Percentiles rank a stretch among this genome's conserved stretches.
Evolutionary conservation across 2,329 filamentous ascomycete species (phyloP).

Genomic region (Fusarium annulatum): DNA sequence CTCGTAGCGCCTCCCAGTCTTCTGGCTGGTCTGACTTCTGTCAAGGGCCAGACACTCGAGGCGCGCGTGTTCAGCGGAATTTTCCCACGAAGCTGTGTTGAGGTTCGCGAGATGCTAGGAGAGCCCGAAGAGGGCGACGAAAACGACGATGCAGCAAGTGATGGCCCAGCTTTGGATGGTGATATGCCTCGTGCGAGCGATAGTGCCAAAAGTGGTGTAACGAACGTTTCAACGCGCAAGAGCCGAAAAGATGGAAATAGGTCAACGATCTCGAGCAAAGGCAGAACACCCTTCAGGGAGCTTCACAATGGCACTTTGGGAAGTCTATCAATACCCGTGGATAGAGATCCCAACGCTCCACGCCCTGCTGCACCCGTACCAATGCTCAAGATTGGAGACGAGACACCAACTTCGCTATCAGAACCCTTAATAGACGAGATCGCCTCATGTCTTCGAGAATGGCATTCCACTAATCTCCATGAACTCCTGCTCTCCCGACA

Average conservation of each 20-base stretch:
- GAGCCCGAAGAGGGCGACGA: slow-evolving; percentile 70
- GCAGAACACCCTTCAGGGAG: slow-evolving; percentile 50
- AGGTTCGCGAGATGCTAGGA: slow-evolving; percentile 91
- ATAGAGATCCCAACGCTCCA: slow-evolving; percentile 73
- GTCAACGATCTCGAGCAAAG: slow-evolving; percentile 36
- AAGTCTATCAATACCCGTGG: slow-evolving; percentile 59
- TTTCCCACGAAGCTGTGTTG: slow-evolving; percentile 93
- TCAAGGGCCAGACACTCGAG: slow-evolving; percentile 92
- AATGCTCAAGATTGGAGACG: slow-evolving; percentile 97
- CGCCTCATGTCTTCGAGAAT: slow-evolving; percentile 94
- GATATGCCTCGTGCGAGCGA: slow-evolving; percentile 54
- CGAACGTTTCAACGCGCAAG: slow-evolving; percentile 50
- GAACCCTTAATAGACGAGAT: slow-evolving; percentile 98
- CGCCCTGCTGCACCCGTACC: slow-evolving; percentile 93
- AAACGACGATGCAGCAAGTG: slow-evolving; percentile 52
- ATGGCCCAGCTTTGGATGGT: slow-evolving; percentile 44
- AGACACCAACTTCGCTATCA: slow-evolving; percentile 87
- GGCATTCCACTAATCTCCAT: slow-evolving; percentile 97
- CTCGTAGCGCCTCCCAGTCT: slow-evolving; percentile 93
- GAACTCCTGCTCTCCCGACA: slow-evolving; percentile 85
- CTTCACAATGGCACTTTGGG: slow-evolving; percentile 55
- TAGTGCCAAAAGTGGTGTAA: slow-evolving; percentile 66
- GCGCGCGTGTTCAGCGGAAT: slow-evolving; percentile 98
- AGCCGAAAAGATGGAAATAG: slow-evolving; percentile 51
- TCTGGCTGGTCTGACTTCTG: slow-evolving; percentile 88